Base-by-base conservation (phyloP, 1,284 basidiomycete species). In the Fomitiporia mediterranea region DNA sequence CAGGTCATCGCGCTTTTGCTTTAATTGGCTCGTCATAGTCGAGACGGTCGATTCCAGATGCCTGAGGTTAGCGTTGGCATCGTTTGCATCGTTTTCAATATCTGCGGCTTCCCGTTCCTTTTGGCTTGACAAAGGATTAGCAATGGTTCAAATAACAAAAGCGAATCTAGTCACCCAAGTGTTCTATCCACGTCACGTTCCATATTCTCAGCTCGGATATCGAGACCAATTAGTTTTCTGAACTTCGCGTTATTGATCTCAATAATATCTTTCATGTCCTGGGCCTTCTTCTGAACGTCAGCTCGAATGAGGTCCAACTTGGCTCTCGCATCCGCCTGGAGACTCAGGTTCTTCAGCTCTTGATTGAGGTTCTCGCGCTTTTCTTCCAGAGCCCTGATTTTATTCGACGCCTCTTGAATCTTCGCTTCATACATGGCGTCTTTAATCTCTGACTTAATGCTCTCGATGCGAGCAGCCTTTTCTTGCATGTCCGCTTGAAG, bases 311-410 rank as follows among this genome's bases (percentile, higher is more conserved):
- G 68, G 38, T 87, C 82, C 44, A 98, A 70, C 63, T 85, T 87
- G 1, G 94, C 94, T 37, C 95, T 78, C 0, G 83, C 76, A 60
- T 95, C 91, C 0, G 91, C 87, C 67, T 98, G 93, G 37, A 83
- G 68, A 65, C 87, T 94, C 58, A 98, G 71, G 0, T 77, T 71
- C 32, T 82, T 79, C 46, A 96, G 75, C 63, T 98, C 94, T 0
- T 70, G 63, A 56, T 85, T 91, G 55, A 94, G 70, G 23, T 72
- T 71, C 30, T 96, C 93, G 25, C 89, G 78, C 50, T 76, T 76
- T 27, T 83, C 81, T 62, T 98, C 93, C 58, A 92, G 74, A 30
- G 68, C 67, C 30, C 84, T 77, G 21, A 79, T 74, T 55, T 81
- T 79, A 4, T 73, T 68, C 0, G 72, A 72, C 55, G 84, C 83